Conservation (phyloP, 73 alveolate genomes). For the Symbiodinium natans region DNA sequence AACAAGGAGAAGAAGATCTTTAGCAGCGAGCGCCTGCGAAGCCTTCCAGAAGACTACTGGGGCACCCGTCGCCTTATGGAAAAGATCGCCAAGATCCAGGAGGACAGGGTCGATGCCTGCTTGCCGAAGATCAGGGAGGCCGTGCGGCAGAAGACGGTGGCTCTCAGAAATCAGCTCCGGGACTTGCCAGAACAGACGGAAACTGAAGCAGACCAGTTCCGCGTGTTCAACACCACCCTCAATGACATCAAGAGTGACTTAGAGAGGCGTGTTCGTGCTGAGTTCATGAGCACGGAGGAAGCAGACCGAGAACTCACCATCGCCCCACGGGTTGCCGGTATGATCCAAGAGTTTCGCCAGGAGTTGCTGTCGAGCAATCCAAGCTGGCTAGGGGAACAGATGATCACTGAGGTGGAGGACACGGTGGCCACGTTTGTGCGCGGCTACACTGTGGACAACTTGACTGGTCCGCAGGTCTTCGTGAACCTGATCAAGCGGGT, state of each 20-base stretch:
- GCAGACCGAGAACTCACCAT: conserved; percentile 26
- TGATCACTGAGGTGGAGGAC: conserved; percentile 24
- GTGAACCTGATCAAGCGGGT: neutral
- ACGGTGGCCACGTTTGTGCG: conserved; percentile 4
- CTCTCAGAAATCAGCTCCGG: neutral
- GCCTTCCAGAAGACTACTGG: conserved; percentile 9
- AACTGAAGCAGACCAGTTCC: neutral
- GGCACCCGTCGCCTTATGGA: conserved; percentile 60
- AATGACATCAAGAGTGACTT: conserved; percentile 22
- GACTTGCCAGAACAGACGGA: neutral
- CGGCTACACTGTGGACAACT: conserved; percentile 58
- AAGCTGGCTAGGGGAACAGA: conserved; percentile 4
- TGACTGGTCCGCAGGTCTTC: conserved; percentile 35
- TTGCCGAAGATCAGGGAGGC: conserved; percentile 2
- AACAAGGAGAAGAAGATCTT: conserved; percentile 21
- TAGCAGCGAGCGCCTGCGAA: neutral
- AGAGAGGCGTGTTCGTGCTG: conserved; percentile 18
- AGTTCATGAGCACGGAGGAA: conserved; percentile 4
- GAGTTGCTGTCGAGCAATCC: conserved; percentile 21
- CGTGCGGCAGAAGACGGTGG: neutral
- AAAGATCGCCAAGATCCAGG: conserved; percentile 44
- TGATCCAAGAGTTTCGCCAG: neutral
- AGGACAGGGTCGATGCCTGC: conserved; percentile 2
- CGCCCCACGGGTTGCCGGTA: conserved; percentile 4
- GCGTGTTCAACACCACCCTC: conserved; percentile 5